Evolutionary conservation across 2,329 filamentous ascomycete genomes (phyloP), one percentile per base, ranked within the genome.

Genomic region (Bipolaris zeicola): DNA sequence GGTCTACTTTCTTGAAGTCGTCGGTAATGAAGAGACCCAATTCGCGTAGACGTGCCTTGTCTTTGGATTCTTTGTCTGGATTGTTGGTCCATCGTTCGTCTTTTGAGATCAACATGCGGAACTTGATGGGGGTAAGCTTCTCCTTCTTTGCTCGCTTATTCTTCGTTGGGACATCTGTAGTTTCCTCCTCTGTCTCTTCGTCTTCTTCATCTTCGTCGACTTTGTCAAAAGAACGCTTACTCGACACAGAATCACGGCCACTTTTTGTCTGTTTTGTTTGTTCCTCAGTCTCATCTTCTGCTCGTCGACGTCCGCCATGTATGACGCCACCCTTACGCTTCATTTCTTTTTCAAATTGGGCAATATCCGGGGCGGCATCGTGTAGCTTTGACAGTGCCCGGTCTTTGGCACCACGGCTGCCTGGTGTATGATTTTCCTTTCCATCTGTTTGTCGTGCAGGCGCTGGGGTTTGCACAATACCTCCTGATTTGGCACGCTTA

Each of bases 281-380:
- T 14, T 76, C 76, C 2, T 66, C 66, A 18, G 73, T 69, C n/a
- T 78, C 78, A 42, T 74, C 68, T 43, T 70, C 69, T 70, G 63
- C 71, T 55, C 62, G 73, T 57, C 76, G 77, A 68, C 71, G 69
- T 50, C 65, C 73, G 34, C 86, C 86, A 62, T 88, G 84, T 10
- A 85, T 78, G 3, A 89, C 84, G 38, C 87, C 87, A 13, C 87
- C 87, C 43, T 84, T 85, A 18, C 95, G 87, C 79, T 96, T 97
- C 80, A 86, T 92, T 78, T 99, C 95, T 72, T 95, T 96, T 70
- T 98, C 90, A 69, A 95, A 99, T 31, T 96, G 80, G 2, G 89
- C 89, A 69, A 98, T 92, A 70, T 99, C 95, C 0, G 89, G 85
- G 0, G 91, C 92, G 55, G 94, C 81, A 34, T 86, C 84, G 51